Conservation (phyloP, 495 filamentous ascomycete species). For the Neurospora tetrasperma region DNA sequence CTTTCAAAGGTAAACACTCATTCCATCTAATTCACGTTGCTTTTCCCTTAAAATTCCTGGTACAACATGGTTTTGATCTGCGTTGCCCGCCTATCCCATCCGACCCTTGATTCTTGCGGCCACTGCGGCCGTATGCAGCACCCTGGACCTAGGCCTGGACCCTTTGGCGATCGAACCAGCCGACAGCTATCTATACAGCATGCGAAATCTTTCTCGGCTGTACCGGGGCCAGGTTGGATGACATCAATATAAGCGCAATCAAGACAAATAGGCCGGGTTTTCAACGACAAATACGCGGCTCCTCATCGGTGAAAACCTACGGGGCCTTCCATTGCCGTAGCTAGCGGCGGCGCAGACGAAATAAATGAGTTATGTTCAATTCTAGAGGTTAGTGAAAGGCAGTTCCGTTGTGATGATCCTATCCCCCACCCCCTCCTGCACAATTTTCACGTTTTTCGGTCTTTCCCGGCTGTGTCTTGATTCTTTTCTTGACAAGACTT, state of each 20-base stretch:
- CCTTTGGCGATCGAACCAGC: conserved; percentile 3
- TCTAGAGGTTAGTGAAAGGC: not conserved
- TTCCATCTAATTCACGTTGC: not conserved
- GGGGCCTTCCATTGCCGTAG: not conserved
- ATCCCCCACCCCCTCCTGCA: not conserved
- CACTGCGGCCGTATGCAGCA: conserved; percentile 1
- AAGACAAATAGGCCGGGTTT: conserved; percentile 10
- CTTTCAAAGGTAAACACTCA: conserved; percentile 33
- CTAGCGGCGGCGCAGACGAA: not conserved
- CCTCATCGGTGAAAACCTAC: not conserved
- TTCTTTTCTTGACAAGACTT: not conserved
- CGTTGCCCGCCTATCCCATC: not conserved
- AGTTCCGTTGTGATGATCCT: not conserved
- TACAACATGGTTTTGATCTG: conserved; percentile 2
- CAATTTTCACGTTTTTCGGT: not conserved
- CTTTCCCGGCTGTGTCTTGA: not conserved
- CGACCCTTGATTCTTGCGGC: not conserved
- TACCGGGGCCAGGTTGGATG: conserved; percentile 16
- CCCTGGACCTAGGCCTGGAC: not conserved
- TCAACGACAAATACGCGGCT: not conserved
- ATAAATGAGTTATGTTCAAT: not conserved
- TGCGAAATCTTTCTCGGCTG: conserved; percentile 6
- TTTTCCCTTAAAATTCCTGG: not conserved
- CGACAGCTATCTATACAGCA: not conserved
- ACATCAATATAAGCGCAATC: conserved; percentile 22